Percentiles rank a stretch among this genome's conserved stretches.
phyloP scores from a whole-genome alignment of 1,284 basidiomycete species.

The Cystobasidium pallidum region DNA sequence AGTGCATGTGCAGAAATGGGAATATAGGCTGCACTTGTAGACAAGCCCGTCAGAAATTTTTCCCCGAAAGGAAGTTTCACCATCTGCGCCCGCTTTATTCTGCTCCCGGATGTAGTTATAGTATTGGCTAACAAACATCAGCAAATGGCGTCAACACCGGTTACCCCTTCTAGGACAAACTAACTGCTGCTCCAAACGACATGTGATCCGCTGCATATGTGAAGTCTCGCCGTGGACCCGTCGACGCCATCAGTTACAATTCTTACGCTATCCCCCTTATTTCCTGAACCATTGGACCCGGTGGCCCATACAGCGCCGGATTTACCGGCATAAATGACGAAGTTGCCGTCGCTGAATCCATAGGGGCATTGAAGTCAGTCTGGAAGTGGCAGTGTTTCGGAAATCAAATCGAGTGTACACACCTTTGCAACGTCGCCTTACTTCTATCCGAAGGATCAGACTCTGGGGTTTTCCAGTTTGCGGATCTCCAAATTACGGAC shows the following conservation, averaged over 20 bases:
- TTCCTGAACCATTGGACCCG: constrained; percentile 45
- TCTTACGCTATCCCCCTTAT: neutral
- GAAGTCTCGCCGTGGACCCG: neutral
- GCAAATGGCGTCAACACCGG: no score
- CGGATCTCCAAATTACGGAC: constrained; percentile 46
- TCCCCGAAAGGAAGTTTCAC: no score
- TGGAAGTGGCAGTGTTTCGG: neutral
- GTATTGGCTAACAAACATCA: no score
- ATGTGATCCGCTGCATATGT: neutral
- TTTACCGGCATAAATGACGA: constrained; percentile 48
- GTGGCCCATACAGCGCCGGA: constrained; percentile 49
- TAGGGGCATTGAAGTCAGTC: neutral
- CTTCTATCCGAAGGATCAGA: neutral
- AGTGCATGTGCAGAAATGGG: no score
- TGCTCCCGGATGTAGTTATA: no score
- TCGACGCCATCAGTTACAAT: neutral
- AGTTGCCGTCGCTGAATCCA: constrained; percentile 46
- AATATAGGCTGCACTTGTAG: no score
- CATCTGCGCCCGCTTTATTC: no score
- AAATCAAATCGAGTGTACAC: neutral
- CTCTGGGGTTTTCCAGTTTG: constrained; percentile 26
- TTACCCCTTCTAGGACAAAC: no score
- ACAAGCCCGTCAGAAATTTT: no score
- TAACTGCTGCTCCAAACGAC: neutral
- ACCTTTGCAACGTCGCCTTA: constrained; percentile 39